phyloP scores from a whole-genome alignment of 2,329 filamentous ascomycete genomes.

The Gyromitra esculenta region DNA sequence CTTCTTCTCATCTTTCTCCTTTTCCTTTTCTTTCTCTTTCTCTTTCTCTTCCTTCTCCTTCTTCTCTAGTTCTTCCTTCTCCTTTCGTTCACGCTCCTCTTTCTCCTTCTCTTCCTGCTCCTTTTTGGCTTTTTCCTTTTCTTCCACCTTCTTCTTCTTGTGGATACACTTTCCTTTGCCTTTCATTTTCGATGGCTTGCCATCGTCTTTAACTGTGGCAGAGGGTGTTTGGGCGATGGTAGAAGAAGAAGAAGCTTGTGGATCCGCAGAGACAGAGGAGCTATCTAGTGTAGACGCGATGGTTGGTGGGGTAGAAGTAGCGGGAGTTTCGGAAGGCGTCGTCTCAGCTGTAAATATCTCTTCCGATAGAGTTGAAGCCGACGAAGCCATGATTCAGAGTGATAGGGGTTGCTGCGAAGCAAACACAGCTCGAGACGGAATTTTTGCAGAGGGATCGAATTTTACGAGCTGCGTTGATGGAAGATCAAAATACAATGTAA shows the following conservation, averaged over 20 bases:
- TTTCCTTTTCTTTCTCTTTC: conserved; percentile 20
- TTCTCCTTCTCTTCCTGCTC: conserved; percentile 47
- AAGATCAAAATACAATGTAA: background rate
- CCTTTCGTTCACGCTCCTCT: conserved; percentile 33
- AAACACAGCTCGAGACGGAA: background rate
- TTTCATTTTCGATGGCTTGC: conserved; percentile 56
- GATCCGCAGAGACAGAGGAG: conserved; percentile 16
- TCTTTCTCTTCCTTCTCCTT: conserved; percentile 47
- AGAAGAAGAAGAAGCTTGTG: conserved; percentile 1
- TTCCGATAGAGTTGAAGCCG: conserved; percentile 34
- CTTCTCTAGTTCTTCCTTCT: conserved; percentile 40
- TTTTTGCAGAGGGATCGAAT: background rate
- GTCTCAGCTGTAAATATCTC: conserved; percentile 40
- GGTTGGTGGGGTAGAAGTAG: conserved; percentile 14
- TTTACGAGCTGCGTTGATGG: background rate
- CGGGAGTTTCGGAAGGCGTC: conserved; percentile 29
- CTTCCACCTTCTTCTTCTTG: conserved; percentile 48
- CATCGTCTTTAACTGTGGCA: conserved; percentile 23
- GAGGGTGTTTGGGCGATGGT: background rate
- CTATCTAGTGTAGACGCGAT: conserved; percentile 30
- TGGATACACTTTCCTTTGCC: conserved; percentile 57
- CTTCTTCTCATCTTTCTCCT: conserved; percentile 41
- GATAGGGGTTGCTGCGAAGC: background rate
- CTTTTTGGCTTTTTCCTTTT: conserved; percentile 49
- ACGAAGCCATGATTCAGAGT: conserved; percentile 22